A percentile compares a stretch with the other conserved stretches of the same genome.
phyloP scores from a whole-genome alignment of 179 eudicot species.

The Drosera spatulata region DNA sequence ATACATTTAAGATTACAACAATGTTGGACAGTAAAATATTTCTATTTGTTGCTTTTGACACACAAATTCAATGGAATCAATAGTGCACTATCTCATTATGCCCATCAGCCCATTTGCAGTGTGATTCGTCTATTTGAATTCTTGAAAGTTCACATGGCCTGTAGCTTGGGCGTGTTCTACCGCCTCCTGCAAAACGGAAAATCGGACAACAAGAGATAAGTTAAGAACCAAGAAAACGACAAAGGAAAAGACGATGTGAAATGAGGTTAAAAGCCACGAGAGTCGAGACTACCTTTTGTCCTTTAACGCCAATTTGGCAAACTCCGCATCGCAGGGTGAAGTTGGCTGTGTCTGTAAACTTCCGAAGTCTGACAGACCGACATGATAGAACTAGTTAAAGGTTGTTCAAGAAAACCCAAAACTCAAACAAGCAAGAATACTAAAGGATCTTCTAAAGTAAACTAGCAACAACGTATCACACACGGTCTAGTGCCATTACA shows the following conservation, averaged over 20 bases:
- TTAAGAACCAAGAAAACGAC: not conserved
- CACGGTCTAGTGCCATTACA: too few species aligned
- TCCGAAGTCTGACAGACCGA: conserved; percentile 41
- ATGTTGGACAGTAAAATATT: too few species aligned
- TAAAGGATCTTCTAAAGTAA: too few species aligned
- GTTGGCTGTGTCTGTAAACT: conserved; percentile 75
- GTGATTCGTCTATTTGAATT: conserved; percentile 25
- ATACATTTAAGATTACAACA: too few species aligned
- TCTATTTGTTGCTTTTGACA: too few species aligned
- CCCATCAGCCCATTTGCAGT: too few species aligned
- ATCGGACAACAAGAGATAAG: not conserved
- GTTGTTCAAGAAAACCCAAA: too few species aligned
- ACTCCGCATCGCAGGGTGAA: conserved; percentile 92
- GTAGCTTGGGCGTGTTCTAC: conserved; percentile 85
- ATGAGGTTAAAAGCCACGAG: too few species aligned
- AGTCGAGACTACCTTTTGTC: conserved; percentile 54
- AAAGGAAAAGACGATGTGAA: not conserved
- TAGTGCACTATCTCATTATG: too few species aligned
- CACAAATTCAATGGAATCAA: too few species aligned
- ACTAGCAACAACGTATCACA: too few species aligned
- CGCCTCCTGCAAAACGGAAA: conserved; percentile 50
- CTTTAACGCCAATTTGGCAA: conserved; percentile 86
- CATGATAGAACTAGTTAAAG: not conserved
- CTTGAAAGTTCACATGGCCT: conserved; percentile 88
- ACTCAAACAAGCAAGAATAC: too few species aligned